Conservation (phyloP, 106 monocot species). For the Gastrodia elata region DNA sequence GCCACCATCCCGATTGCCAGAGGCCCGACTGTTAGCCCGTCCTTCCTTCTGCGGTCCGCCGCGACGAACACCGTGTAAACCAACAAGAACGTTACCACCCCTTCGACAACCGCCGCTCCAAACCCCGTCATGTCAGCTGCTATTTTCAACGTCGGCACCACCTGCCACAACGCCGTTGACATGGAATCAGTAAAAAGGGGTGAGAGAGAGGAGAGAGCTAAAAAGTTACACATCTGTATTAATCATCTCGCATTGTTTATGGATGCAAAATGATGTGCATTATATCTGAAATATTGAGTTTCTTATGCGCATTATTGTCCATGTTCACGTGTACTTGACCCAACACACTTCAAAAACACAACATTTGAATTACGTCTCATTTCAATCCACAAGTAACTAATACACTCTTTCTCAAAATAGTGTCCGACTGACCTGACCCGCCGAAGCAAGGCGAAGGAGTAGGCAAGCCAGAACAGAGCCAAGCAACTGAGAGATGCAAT, state of each 20-base stretch:
- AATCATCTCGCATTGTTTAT: no score
- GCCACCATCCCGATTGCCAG: constrained; percentile 38
- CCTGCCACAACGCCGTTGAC: constrained; percentile 25
- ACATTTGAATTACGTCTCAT: no score
- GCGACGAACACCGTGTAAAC: constrained; percentile 58
- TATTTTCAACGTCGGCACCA: constrained; percentile 63
- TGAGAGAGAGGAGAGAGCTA: background rate
- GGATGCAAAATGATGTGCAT: no score
- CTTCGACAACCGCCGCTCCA: constrained; percentile 49
- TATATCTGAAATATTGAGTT: no score
- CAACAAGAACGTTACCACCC: constrained; percentile 39
- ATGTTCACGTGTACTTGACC: no score
- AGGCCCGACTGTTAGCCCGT: constrained; percentile 14
- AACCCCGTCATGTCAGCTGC: constrained; percentile 82
- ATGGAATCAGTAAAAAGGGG: background rate
- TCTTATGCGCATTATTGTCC: no score
- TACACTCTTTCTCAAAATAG: no score
- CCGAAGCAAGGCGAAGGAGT: constrained; percentile 50
- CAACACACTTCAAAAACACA: no score
- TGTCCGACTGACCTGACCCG: constrained; percentile 43
- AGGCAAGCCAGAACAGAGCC: constrained; percentile 73
- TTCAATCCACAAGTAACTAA: no score
- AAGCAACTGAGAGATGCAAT: constrained; percentile 55
- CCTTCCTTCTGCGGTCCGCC: constrained; percentile 17
- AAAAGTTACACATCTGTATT: no score